Conservation (phyloP, 192 early-diverging fungal species). For the Backusella tarrabulga region DNA sequence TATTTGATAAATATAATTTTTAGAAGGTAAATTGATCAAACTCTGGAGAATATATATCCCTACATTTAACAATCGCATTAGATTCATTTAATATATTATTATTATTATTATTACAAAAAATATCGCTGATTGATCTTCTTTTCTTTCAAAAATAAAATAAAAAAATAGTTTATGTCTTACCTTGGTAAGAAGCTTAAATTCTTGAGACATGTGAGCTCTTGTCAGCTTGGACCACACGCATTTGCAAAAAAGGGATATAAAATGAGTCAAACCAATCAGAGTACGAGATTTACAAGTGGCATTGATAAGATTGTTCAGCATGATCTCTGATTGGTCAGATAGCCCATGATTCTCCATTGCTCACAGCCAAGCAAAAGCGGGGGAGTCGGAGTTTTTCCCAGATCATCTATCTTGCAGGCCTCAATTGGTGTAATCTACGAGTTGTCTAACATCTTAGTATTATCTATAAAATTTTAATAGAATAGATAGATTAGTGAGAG, state of each 20-base stretch:
- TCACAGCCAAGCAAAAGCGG: constrained; percentile 5
- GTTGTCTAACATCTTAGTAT: not conserved
- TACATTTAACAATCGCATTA: not conserved
- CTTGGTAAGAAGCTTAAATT: not conserved
- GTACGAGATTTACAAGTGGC: not conserved
- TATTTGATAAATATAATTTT: not conserved
- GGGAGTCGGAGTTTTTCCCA: not conserved
- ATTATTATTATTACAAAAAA: not conserved
- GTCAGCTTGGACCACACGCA: not conserved
- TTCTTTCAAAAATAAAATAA: not conserved
- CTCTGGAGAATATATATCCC: not conserved
- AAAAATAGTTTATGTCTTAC: not conserved
- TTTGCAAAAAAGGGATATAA: constrained; percentile 6
- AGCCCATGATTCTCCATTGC: constrained; percentile 4
- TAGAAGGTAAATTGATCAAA: constrained; percentile 1
- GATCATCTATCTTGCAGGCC: not conserved
- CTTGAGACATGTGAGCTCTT: not conserved
- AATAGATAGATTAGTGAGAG: not conserved
- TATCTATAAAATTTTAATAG: not conserved
- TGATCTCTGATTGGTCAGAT: not conserved
- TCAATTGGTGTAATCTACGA: not conserved
- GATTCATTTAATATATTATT: not conserved
- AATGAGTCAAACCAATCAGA: constrained; percentile 14
- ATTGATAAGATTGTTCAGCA: not conserved
- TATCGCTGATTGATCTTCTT: not conserved